A percentile compares a stretch with the other conserved stretches of the same genome.
These are phyloP conservation scores for Coniochaeta prunicola DNA, from an alignment of 2,329 filamentous ascomycete species.

Conservation along the genomic window DNA sequence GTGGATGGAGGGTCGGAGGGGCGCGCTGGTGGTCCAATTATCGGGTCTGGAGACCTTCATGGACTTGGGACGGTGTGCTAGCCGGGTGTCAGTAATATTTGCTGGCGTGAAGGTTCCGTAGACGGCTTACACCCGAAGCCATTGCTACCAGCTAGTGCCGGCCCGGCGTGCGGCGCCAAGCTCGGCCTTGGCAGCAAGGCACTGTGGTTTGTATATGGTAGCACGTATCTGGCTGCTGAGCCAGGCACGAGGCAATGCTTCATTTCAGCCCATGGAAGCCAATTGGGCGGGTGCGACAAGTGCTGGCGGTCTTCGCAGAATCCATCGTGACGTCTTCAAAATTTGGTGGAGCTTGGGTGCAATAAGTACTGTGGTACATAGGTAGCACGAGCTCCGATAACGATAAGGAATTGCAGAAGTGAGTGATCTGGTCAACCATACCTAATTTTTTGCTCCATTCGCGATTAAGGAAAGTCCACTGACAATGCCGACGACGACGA, in stretches of 20 bases:
- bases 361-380: too few relatives aligned
- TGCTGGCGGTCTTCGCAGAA: neutral
- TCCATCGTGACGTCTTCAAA: constrained; percentile 1
- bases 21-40: constrained; percentile 22
- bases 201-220: neutral
- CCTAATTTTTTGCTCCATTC: constrained; percentile 14
- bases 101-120: neutral
- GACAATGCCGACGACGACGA: neutral
- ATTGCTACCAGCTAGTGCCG: neutral
- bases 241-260: constrained; percentile 21
- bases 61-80: neutral
- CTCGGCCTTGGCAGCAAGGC: neutral
- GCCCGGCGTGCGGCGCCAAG: neutral
- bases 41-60: neutral
- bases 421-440: constrained; percentile 9
- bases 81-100: neutral
- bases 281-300: constrained; percentile 4
- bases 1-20: constrained; percentile 25
- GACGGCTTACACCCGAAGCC: neutral
- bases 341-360: neutral
- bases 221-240: constrained; percentile 17
- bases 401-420: constrained; percentile 7
- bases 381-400: constrained; percentile 6
- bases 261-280: constrained; percentile 21
- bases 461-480: neutral